Evolutionary conservation across 2,329 filamentous ascomycete genomes (phyloP), one percentile per base, ranked within the genome.

Genomic region (Shiraia sp.): DNA sequence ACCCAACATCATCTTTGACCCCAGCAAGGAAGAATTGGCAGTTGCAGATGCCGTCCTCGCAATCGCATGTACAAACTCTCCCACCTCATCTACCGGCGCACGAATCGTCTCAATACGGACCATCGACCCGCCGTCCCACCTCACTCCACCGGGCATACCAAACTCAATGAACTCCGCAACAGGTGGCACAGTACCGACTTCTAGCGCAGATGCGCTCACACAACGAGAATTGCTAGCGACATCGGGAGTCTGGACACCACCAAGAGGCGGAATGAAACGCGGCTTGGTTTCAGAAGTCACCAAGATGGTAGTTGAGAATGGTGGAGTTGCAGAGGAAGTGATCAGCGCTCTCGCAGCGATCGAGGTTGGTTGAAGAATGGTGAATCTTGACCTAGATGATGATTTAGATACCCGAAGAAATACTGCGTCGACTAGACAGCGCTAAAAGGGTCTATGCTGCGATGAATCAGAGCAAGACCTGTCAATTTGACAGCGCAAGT

Each of bases 1-100:
- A 43, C 79, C 86, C 45, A 97, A 93, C 66, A 85, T 96, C 70
- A 87, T 99, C 52, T 96, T 97, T 72, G 93, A 99, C 67, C 92
- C 93, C 0, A 86, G 83, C 37, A 85, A 86, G 55, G 91, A 96
- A 67, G 93, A 99, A 70, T 83, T 99, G 12, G 88, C 90, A 2
- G 92, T 97, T 3, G 93, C 93, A 1, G 92, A 97, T 61, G 83
- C 86, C 10, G 88, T 93, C 3, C 76, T 97, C 32, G 93, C 92
- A 2, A 81, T 97, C 4, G 95, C 90, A 0, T 79, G 95, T 24
- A 82, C 82, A 4, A 62, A 60, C 14, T 44, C 61, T 1, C 35
- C 49, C 7, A 35, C 57, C 1, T 53, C 62, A 1, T 38, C 54
- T 3, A 51, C 49, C 1, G 52, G 57, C 10, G 57, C 70, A 9